Evolutionary conservation across 352 stramenopile genomes (phyloP).

Genomic region (Phytophthora ohioensis): DNA sequence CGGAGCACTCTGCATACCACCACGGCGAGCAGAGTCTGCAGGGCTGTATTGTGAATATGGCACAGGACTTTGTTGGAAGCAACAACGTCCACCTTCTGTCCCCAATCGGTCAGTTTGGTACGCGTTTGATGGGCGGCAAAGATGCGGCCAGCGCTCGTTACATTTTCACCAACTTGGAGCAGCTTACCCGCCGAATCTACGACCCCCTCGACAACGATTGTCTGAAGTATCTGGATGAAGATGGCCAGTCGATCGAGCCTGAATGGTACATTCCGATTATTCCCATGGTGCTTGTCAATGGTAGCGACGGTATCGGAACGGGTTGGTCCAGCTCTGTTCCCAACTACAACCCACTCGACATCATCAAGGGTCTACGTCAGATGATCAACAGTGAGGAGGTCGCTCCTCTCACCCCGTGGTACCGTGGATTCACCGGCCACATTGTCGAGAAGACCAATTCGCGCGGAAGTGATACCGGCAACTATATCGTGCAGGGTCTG

Average conservation of each 20-base stretch:
- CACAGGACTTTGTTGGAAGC: conserved; percentile 98
- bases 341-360: conserved; percentile 93
- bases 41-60: conserved; percentile 98
- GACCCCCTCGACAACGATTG: conserved; percentile 92
- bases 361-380: conserved; percentile 82
- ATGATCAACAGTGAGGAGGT: conserved; percentile 72
- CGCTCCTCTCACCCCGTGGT: conserved; percentile 88
- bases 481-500: conserved; percentile 86
- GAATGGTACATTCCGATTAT: conserved; percentile 97
- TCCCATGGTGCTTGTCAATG: conserved; percentile 97
- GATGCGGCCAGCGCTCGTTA: conserved; percentile 95
- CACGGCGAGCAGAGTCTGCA: conserved; percentile 97
- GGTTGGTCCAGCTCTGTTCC: conserved; percentile 94
- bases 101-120: conserved; percentile 98
- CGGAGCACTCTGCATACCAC: conserved; percentile 99
- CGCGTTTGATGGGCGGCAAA: conserved; percentile 96
- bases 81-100: conserved; percentile 98
- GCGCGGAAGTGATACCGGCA: conserved; percentile 62
- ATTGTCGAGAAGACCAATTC: conserved; percentile 81
- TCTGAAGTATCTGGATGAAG: conserved; percentile 92
- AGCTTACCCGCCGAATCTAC: conserved; percentile 87
- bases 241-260: conserved; percentile 93
- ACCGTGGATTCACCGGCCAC: conserved; percentile 91
- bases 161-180: conserved; percentile 94
- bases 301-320: conserved; percentile 97